Percentiles rank a stretch among this genome's conserved stretches.
Conservation (phyloP, 2,329 filamentous ascomycete species). For the Fusarium chuoi region DNA sequence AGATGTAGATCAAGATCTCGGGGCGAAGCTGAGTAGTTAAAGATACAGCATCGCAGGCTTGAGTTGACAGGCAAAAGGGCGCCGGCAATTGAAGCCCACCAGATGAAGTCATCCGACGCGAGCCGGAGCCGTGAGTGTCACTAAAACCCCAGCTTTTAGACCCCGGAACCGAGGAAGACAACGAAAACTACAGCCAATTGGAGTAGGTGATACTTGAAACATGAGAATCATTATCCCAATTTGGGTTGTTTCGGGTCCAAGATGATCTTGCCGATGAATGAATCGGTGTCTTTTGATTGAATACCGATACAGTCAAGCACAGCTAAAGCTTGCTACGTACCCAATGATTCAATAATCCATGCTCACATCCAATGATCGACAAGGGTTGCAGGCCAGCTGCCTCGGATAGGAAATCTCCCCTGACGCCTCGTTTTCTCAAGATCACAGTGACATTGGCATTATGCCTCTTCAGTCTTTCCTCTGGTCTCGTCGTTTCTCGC, state of each 20-base stretch:
- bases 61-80: conserved; percentile 24
- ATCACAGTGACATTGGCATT: background rate
- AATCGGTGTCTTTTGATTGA: conserved; percentile 19
- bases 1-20: background rate
- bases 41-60: conserved; percentile 25
- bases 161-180: conserved; percentile 38
- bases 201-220: conserved; percentile 5
- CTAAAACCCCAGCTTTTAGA: conserved; percentile 41
- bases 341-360: conserved; percentile 10
- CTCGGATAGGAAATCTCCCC: conserved; percentile 28
- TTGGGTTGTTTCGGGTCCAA: conserved; percentile 18
- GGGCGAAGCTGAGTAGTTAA: conserved; percentile 21
- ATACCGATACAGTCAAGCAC: conserved; percentile 20
- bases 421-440: background rate
- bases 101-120: conserved; percentile 47
- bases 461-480: background rate
- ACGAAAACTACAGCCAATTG: conserved; percentile 10
- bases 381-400: conserved; percentile 28
- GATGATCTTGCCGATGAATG: conserved; percentile 17
- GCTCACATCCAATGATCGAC: conserved; percentile 27
- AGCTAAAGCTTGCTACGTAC: conserved; percentile 10
- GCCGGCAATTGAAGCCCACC: conserved; percentile 38
- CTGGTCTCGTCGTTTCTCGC: conserved; percentile 31
- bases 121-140: conserved; percentile 40
- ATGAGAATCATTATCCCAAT: conserved; percentile 25